phyloP scores from a whole-genome alignment of 257 asterid species.

The Dorcoceras hygrometricum region DNA sequence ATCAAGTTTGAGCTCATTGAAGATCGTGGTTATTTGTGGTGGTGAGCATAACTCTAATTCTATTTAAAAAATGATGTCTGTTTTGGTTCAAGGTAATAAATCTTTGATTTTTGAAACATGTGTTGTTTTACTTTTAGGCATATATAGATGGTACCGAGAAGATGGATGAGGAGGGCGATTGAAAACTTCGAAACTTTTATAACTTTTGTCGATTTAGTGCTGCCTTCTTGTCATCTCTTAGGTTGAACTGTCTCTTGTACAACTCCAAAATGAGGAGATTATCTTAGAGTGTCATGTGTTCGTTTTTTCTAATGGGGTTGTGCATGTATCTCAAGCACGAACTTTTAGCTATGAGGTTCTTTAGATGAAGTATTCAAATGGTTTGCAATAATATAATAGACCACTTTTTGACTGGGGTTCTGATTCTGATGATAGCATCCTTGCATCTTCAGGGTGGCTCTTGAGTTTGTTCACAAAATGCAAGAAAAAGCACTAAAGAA shows the following conservation, averaged over 20 bases:
- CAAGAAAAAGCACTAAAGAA: conserved; percentile 79
- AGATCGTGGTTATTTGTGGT: neutral
- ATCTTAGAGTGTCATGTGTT: neutral
- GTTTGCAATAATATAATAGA: neutral
- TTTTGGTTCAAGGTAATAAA: neutral
- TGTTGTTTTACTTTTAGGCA: neutral
- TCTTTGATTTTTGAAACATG: neutral
- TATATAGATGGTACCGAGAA: neutral
- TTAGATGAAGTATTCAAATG: neutral
- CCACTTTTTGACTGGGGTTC: neutral
- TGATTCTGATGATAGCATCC: conserved; percentile 12
- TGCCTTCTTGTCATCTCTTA: neutral
- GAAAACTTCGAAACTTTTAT: no score
- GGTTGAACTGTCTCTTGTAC: neutral
- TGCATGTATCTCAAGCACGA: neutral
- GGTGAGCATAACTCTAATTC: neutral
- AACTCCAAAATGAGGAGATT: neutral
- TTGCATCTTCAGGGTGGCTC: conserved; percentile 72
- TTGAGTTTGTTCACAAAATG: conserved; percentile 89
- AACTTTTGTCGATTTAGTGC: neutral
- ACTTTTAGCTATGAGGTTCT: neutral
- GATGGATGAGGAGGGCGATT: neutral
- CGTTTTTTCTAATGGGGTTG: neutral
- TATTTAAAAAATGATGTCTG: neutral
- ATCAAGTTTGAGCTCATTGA: conserved; percentile 3